A percentile compares a stretch with the other conserved stretches of the same genome.
Conservation (phyloP, 2,329 filamentous ascomycete species). For the Aphanocladium album region DNA sequence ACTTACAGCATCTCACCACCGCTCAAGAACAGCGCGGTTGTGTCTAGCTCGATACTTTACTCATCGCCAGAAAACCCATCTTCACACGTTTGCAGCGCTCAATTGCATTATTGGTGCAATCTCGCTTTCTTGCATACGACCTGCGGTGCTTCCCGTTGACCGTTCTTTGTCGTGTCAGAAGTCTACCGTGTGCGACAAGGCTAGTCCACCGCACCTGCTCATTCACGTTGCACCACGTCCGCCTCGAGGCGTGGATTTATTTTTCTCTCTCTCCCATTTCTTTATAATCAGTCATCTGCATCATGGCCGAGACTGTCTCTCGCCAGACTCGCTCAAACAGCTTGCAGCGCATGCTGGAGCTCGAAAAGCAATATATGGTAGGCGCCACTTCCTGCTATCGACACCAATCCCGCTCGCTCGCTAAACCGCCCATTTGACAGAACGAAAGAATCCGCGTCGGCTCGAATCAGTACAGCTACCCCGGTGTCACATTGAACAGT, state of each 20-base stretch:
- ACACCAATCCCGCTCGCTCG: not conserved
- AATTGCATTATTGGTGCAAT: not conserved
- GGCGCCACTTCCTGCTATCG: constrained; percentile 19
- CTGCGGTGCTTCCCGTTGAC: constrained; percentile 9
- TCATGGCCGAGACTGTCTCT: constrained; percentile 6
- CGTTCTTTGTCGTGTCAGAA: constrained; percentile 11
- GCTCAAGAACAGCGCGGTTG: not conserved
- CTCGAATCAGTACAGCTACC: not conserved
- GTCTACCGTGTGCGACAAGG: not conserved
- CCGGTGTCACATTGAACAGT: not conserved
- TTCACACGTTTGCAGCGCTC: not conserved
- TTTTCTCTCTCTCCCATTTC: not conserved
- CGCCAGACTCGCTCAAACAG: constrained; percentile 36
- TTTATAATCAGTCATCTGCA: constrained; percentile 1
- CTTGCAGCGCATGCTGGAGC: constrained; percentile 54
- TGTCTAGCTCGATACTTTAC: not conserved
- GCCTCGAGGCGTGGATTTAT: not conserved
- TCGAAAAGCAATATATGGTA: constrained; percentile 56
- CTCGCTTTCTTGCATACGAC: constrained; percentile 10
- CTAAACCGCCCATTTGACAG: not conserved
- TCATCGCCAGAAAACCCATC: not conserved
- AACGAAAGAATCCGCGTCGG: constrained; percentile 10
- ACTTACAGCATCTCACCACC: constrained; percentile 5
- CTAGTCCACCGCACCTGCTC: constrained; percentile 5
- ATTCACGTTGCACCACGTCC: constrained; percentile 2